Evolutionary conservation across 306 rosid species (phyloP), one percentile per base, ranked within the genome.

Genomic region (Quercus glauca): DNA sequence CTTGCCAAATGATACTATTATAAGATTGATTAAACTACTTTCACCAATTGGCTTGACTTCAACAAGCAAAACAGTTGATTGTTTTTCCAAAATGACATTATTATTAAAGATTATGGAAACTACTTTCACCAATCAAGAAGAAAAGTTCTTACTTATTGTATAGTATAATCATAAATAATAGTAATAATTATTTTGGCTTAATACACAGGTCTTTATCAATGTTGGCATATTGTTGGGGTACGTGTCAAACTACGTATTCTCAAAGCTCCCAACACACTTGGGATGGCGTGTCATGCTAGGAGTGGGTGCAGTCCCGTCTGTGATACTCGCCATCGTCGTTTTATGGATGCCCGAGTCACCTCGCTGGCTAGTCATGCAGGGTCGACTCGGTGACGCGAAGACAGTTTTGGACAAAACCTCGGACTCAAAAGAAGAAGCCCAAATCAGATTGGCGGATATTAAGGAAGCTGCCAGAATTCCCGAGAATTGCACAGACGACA

Each of bases 231-330:
- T 92, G 14, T 55, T 94, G 0, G 98, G 97, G 11, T 92, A 94
- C 75, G 80, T 94, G 4, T 91, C 97, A 0, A 92, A 92, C 85
- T 94, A 75, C 12, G 94, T 82, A 4, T 92, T 94, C 79, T 90
- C 97, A 0, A 81, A 87, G 77, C 63, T 91, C 21, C 65, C 89
- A 12, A 21, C 20, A 11, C 9, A 83, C 21, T 1, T 89, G 21
- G 89, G 94, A 0, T 94, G 98, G 98, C 84, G 98, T 1, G 43
- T 91, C 58, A 94, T 92, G 98, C 92, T 94, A 3, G 97, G 97
- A 56, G 45, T 87, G 1, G 97, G 97, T 0, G 89, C 90, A 10
- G 0, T 94, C 28, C 98, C 97, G 0, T 86, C 98, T 0, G 72
- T 90, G 1, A 2, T 88, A 23, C 73, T 94, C 3, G 82, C 78